Conservation (phyloP, 768 basidiomycete genomes). For the Rhizopogon vinicolor region DNA sequence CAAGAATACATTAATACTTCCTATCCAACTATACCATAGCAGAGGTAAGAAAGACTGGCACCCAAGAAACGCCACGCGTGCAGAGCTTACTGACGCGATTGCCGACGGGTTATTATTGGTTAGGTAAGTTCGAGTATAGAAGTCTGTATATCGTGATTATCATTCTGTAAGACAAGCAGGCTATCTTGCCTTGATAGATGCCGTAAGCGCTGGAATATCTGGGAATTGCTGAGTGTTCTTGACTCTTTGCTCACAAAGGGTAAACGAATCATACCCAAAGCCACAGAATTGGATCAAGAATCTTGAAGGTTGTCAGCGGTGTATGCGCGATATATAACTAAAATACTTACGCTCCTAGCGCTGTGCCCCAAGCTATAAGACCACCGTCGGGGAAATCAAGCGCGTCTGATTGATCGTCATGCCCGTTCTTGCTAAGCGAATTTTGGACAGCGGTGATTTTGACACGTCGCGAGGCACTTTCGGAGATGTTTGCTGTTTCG, state of each 20-base stretch:
- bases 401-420: background rate
- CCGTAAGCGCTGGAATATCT: constrained; percentile 35
- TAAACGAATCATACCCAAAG: constrained; percentile 23
- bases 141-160: constrained; percentile 21
- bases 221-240: background rate
- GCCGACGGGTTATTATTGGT: constrained; percentile 30
- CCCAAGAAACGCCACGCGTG: background rate
- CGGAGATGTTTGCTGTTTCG: no score
- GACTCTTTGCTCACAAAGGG: background rate
- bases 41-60: background rate
- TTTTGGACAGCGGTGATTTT: background rate
- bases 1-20: constrained; percentile 44
- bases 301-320: constrained; percentile 13
- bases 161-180: background rate
- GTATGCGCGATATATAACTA: background rate
- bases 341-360: constrained; percentile 17
- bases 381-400: constrained; percentile 19
- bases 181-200: constrained; percentile 32
- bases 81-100: constrained; percentile 26
- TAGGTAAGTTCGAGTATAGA: constrained; percentile 32
- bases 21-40: constrained; percentile 34
- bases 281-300: constrained; percentile 33
- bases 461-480: no score
- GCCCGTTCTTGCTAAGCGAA: background rate
- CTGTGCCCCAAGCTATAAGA: constrained; percentile 19